Conservation (phyloP, 2,329 filamentous ascomycete species). For the Fusarium dimerum region DNA sequence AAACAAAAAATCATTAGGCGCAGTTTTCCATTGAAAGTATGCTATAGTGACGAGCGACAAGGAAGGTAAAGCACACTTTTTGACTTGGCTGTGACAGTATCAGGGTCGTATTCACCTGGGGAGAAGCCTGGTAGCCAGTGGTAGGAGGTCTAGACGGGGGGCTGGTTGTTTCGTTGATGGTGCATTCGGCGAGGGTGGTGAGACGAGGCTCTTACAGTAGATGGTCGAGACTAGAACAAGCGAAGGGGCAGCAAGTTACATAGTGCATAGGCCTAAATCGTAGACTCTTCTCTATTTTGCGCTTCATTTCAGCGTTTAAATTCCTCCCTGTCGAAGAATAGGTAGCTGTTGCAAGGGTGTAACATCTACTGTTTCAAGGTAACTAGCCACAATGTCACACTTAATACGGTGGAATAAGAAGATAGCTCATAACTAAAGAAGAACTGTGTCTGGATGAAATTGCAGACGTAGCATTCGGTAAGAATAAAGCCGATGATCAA, state of each 20-base stretch:
- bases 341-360: conserved; percentile 8
- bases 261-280: too few species aligned
- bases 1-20: neutral
- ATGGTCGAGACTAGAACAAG: conserved; percentile 7
- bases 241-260: conserved; percentile 5
- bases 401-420: neutral
- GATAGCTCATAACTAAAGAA: neutral
- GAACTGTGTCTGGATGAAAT: neutral
- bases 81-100: neutral
- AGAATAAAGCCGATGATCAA: neutral
- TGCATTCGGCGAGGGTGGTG: conserved; percentile 6
- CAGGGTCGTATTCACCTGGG: neutral
- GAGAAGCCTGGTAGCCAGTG: too few species aligned
- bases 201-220: conserved; percentile 18
- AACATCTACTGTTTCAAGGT: conserved; percentile 14
- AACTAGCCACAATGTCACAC: neutral
- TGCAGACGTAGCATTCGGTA: neutral
- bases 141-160: neutral
- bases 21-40: too few species aligned
- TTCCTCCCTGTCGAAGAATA: too few species aligned
- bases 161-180: neutral
- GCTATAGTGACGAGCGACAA: conserved; percentile 2
- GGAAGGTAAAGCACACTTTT: conserved; percentile 8
- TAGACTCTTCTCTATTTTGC: too few species aligned
- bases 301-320: too few species aligned